A percentile compares a stretch with the other conserved stretches of the same genome.
These are phyloP conservation scores for Diddensiella santjacobensis DNA, from an alignment of 805 yeast species.

Conservation along the genomic window DNA sequence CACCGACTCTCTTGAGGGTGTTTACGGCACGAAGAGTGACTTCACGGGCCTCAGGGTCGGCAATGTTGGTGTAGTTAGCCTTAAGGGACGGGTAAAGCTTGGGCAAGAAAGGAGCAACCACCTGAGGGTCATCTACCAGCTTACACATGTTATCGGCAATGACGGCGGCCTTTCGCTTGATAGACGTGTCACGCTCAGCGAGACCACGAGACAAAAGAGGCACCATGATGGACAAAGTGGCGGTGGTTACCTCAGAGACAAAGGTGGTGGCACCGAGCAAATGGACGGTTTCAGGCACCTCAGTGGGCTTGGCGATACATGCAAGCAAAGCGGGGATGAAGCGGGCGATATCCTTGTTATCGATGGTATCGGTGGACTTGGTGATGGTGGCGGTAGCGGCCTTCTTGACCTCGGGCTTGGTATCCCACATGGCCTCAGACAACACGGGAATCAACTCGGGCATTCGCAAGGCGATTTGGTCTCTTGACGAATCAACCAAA, in stretches of 20 bases:
- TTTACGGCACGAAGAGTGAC: conserved; percentile 95
- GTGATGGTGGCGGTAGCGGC: conserved; percentile 95
- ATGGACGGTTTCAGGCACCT: conserved; percentile 99
- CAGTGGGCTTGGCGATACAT: conserved; percentile 95
- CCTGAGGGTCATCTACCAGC: conserved; percentile 99
- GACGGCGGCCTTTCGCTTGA: conserved; percentile 99
- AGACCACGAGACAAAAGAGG: conserved; percentile 99
- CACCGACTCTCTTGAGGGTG: conserved; percentile 99
- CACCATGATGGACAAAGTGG: conserved; percentile 98
- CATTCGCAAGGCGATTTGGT: conserved; percentile 97
- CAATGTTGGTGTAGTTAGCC: conserved; percentile 91
- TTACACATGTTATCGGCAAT: conserved; percentile 99
- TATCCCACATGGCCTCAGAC: conserved; percentile 99
- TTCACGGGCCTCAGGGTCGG: conserved; percentile 99
- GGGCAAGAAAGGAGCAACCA: conserved; percentile 98
- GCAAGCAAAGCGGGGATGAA: conserved; percentile 96
- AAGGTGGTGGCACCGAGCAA: conserved; percentile 98
- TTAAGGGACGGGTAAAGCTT: conserved; percentile 94
- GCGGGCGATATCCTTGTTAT: conserved; percentile 99
- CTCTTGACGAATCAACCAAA: conserved; percentile 91
- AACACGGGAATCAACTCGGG: conserved; percentile 97
- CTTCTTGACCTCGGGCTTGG: conserved; percentile 95
- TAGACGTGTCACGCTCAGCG: conserved; percentile 98
- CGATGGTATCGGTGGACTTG: conserved; percentile 94
- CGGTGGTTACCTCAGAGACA: conserved; percentile 99